These are phyloP conservation scores for Alisma plantagoaquatica DNA, from an alignment of 106 monocot genomes.

Conservation along the genomic window DNA sequence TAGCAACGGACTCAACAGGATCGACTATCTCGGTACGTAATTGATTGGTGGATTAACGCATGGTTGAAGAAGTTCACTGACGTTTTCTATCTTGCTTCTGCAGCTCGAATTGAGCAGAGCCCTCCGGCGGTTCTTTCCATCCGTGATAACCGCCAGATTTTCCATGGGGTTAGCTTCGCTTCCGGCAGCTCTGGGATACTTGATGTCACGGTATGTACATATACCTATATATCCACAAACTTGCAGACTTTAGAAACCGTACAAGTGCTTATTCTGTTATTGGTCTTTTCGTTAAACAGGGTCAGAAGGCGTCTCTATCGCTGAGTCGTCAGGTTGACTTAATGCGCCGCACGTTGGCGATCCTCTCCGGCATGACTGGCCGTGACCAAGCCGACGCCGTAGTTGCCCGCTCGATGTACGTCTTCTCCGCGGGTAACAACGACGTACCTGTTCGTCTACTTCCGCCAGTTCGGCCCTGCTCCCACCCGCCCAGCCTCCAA, in stretches of 20 bases:
- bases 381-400: slow-evolving; percentile 26
- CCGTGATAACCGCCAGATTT: too few relatives aligned
- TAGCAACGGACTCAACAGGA: slow-evolving; percentile 35
- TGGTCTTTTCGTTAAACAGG: too few relatives aligned
- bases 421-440: slow-evolving; percentile 73
- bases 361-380: slow-evolving; percentile 30
- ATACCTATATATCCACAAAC: too few relatives aligned
- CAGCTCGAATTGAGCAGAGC: slow-evolving; percentile 6
- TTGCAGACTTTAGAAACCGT: too few relatives aligned
- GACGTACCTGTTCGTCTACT: slow-evolving; percentile 87
- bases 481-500: slow-evolving; percentile 61
- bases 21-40: slow-evolving; percentile 25
- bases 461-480: too few relatives aligned
- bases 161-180: too few relatives aligned
- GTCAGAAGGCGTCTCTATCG: too few relatives aligned
- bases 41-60: too few relatives aligned
- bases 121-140: slow-evolving; percentile 10
- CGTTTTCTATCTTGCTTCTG: not conserved
- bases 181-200: too few relatives aligned
- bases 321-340: not conserved
- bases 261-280: too few relatives aligned
- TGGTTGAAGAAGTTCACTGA: too few relatives aligned
- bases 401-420: slow-evolving; percentile 44
- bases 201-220: too few relatives aligned
- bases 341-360: slow-evolving; percentile 32